Conservation (phyloP, 2,329 filamentous ascomycete genomes). For the Exophiala spinifera region DNA sequence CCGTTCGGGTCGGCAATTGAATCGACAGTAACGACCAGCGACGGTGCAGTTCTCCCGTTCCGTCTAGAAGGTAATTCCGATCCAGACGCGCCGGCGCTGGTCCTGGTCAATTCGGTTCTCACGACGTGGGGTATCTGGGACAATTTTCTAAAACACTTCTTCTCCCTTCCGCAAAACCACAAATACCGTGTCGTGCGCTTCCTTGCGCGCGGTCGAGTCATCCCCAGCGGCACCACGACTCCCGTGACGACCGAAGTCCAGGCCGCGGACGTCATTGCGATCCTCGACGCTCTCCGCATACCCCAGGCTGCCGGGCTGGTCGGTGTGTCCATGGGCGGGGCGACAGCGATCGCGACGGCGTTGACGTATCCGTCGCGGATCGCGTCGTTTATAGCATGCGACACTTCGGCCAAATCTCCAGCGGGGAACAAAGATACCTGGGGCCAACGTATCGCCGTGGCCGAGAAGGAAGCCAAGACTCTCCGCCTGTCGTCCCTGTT, state of each 20-base stretch:
- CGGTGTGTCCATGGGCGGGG: constrained; percentile 78
- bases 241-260: constrained; percentile 60
- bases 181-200: constrained; percentile 74
- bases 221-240: constrained; percentile 35
- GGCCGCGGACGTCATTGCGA: constrained; percentile 61
- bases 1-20: constrained; percentile 51
- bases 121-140: constrained; percentile 81
- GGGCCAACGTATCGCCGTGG: constrained; percentile 70
- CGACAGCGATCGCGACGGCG: constrained; percentile 72
- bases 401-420: constrained; percentile 72
- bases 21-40: constrained; percentile 66
- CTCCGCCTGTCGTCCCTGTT: constrained; percentile 4
- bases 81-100: constrained; percentile 66
- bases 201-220: constrained; percentile 67
- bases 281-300: constrained; percentile 69
- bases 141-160: constrained; percentile 62
- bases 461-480: constrained; percentile 53
- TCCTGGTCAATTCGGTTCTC: constrained; percentile 77
- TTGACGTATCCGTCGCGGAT: constrained; percentile 62
- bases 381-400: constrained; percentile 65
- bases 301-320: constrained; percentile 63
- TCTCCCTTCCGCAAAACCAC: constrained; percentile 52
- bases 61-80: constrained; percentile 66
- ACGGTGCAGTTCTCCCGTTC: constrained; percentile 69
- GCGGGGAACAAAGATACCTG: constrained; percentile 73